phyloP scores from a whole-genome alignment of 306 rosid genomes.

The Potentilla sterilis region DNA sequence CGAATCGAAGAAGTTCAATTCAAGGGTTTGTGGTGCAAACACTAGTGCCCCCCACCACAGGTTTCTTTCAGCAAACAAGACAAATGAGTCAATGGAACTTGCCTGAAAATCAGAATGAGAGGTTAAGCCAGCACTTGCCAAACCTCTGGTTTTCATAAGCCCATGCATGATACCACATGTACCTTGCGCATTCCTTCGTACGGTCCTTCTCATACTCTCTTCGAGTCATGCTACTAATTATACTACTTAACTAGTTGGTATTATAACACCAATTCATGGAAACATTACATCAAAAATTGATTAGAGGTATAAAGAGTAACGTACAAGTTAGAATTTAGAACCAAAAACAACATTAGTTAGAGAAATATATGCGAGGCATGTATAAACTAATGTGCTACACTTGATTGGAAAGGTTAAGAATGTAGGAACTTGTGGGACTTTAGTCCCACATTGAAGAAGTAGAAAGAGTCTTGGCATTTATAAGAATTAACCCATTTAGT shows the following conservation, averaged over 20 bases:
- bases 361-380: not conserved
- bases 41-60: not conserved
- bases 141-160: not conserved
- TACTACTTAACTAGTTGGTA: not conserved
- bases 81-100: not conserved
- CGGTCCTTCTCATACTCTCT: not conserved
- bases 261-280: not conserved
- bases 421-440: no score
- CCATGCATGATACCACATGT: constrained; percentile 6
- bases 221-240: not conserved
- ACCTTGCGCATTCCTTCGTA: not conserved
- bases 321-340: not conserved
- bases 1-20: not conserved
- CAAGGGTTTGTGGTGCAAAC: constrained; percentile 15
- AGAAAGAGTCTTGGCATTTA: no score
- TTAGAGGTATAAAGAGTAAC: not conserved
- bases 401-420: not conserved
- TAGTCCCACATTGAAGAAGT: no score
- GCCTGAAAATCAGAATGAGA: not conserved
- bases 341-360: not conserved
- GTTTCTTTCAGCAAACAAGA: constrained; percentile 12
- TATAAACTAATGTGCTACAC: not conserved
- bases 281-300: no score
- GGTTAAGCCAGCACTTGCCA: not conserved
- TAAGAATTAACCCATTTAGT: no score